phyloP scores from a whole-genome alignment of 495 filamentous ascomycete species.

The Opeltia flavorubescens region DNA sequence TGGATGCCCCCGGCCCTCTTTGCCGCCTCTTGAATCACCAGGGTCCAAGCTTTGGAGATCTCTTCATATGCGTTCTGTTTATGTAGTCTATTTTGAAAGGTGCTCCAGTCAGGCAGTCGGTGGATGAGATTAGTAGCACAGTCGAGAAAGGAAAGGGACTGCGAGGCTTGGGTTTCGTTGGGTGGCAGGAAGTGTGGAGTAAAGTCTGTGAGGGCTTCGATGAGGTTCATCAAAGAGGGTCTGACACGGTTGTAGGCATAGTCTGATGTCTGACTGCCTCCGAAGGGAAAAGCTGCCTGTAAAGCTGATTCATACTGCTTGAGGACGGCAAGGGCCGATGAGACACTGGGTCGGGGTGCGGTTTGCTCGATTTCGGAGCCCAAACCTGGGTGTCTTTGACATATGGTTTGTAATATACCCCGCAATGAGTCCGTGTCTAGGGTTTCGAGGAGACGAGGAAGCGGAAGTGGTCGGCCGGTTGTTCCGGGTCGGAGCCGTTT shows the following conservation, averaged over 20 bases:
- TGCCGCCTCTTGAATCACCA: conserved; percentile 81
- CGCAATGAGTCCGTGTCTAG: conserved; percentile 72
- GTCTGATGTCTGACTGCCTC: conserved; percentile 67
- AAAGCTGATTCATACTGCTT: conserved; percentile 66
- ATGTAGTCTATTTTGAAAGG: conserved; percentile 71
- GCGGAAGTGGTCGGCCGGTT: conserved; percentile 61
- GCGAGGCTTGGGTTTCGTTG: conserved; percentile 62
- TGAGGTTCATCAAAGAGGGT: conserved; percentile 60
- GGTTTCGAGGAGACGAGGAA: conserved; percentile 80
- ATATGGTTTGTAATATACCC: conserved; percentile 69
- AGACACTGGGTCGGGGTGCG: conserved; percentile 71
- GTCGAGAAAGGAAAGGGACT: conserved; percentile 75
- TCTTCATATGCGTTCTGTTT: conserved; percentile 94
- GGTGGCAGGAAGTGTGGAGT: conserved; percentile 92
- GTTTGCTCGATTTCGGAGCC: conserved; percentile 69
- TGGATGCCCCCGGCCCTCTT: conserved; percentile 85
- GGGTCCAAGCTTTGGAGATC: conserved; percentile 80
- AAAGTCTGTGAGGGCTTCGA: conserved; percentile 85
- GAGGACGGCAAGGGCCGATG: conserved; percentile 65
- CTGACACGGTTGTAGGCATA: conserved; percentile 91
- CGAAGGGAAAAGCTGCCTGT: conserved; percentile 73
- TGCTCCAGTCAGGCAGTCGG: conserved; percentile 73
- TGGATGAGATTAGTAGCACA: conserved; percentile 83
- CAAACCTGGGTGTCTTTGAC: conserved; percentile 72
- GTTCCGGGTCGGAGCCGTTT: conserved; percentile 55